A percentile compares a stretch with the other conserved stretches of the same genome.
Conservation (phyloP, 2,329 filamentous ascomycete species). For the Colletotrichum liaoningense region DNA sequence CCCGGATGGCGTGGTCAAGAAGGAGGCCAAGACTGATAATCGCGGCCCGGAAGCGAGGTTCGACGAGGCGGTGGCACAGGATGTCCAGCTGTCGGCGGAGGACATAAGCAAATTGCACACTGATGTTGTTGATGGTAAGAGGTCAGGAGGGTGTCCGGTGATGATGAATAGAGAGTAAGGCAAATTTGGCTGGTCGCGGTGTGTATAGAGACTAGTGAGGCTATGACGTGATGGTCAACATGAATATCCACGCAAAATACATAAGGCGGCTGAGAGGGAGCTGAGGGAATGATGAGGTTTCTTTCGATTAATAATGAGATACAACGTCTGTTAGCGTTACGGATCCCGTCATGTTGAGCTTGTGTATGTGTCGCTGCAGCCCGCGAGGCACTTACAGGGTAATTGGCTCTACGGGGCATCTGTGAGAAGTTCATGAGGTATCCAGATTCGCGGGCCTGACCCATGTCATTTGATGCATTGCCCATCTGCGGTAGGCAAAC, state of each 20-base stretch:
- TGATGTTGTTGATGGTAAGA: neutral
- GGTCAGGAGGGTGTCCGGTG: conserved; percentile 14
- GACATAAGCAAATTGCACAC: conserved; percentile 19
- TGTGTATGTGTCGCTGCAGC: no score
- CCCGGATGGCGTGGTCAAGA: conserved; percentile 21
- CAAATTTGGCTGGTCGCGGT: neutral
- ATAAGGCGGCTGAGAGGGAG: neutral
- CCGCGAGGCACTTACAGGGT: neutral
- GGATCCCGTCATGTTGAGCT: no score
- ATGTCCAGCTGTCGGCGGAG: neutral
- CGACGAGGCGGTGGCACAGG: conserved; percentile 9
- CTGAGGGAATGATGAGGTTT: neutral
- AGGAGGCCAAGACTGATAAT: conserved; percentile 7
- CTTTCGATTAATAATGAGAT: neutral
- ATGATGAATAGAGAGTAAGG: conserved; percentile 31
- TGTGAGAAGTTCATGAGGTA: neutral
- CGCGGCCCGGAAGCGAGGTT: conserved; percentile 23
- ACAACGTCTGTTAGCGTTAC: no score
- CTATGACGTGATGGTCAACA: neutral
- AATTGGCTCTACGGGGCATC: no score
- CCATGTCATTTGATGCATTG: neutral
- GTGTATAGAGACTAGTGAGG: neutral
- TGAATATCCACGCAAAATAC: neutral
- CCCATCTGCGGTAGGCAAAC: neutral
- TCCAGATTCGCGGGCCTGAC: neutral